phyloP scores from a whole-genome alignment of 1,284 basidiomycete species.

The Rhizoctonia solani region DNA sequence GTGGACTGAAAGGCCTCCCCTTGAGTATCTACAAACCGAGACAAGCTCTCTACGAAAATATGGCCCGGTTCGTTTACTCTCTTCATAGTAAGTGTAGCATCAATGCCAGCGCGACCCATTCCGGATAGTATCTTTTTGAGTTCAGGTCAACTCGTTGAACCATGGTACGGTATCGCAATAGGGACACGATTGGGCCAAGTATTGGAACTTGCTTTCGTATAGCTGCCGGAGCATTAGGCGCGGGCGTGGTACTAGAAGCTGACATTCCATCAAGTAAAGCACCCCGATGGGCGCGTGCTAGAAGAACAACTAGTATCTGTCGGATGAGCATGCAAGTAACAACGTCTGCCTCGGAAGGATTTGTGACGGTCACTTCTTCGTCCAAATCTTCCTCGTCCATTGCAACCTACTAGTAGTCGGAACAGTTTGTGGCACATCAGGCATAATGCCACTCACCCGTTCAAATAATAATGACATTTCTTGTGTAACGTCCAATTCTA shows the following conservation, averaged over 20 bases:
- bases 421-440: background rate
- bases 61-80: slow-evolving; percentile 68
- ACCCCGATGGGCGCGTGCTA: slow-evolving; percentile 63
- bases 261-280: slow-evolving; percentile 56
- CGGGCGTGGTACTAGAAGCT: slow-evolving; percentile 34
- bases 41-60: slow-evolving; percentile 56
- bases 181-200: slow-evolving; percentile 70
- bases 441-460: slow-evolving; percentile 56
- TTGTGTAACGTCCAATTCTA: slow-evolving; percentile 72
- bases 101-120: slow-evolving; percentile 59
- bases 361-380: slow-evolving; percentile 37
- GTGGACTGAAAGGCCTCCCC: slow-evolving; percentile 4
- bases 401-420: background rate
- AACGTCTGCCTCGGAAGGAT: slow-evolving; percentile 40
- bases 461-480: slow-evolving; percentile 70
- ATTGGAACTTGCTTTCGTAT: slow-evolving; percentile 44
- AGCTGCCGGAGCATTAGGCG: slow-evolving; percentile 37
- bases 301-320: slow-evolving; percentile 61
- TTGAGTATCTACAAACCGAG: slow-evolving; percentile 15
- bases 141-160: slow-evolving; percentile 64
- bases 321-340: slow-evolving; percentile 73
- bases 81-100: slow-evolving; percentile 60
- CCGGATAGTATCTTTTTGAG: slow-evolving; percentile 56
- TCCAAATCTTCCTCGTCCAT: slow-evolving; percentile 44
- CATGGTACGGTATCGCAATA: slow-evolving; percentile 76